Conservation (phyloP, 139 green algal genomes). For the Zygnema circumcarinatum region DNA sequence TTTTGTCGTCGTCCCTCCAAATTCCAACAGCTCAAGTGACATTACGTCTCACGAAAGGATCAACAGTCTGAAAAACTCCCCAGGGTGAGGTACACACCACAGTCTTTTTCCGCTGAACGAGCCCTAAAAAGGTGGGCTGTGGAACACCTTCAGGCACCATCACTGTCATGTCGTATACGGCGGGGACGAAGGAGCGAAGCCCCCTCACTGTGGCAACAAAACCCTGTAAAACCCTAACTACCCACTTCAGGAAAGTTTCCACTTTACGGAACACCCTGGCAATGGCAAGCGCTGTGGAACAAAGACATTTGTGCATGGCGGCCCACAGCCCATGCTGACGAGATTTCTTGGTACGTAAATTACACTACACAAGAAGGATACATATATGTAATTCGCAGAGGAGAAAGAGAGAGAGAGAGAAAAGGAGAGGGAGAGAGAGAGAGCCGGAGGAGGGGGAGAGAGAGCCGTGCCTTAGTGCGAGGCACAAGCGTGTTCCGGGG, state of each 20-base stretch:
- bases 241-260: not conserved
- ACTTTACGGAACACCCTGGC: too few relatives aligned
- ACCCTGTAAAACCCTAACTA: constrained; percentile 42
- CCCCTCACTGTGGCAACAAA: constrained; percentile 44
- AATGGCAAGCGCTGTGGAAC: too few relatives aligned
- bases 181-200: constrained; percentile 34
- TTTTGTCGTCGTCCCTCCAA: too few relatives aligned
- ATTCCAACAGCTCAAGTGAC: too few relatives aligned
- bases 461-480: constrained; percentile 54
- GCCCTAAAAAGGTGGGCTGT: constrained; percentile 27
- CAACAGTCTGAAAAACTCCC: too few relatives aligned
- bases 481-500: constrained; percentile 50
- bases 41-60: too few relatives aligned
- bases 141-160: constrained; percentile 10
- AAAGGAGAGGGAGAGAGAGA: constrained; percentile 13
- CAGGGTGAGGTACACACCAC: constrained; percentile 14
- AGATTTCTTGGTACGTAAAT: too few relatives aligned
- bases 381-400: too few relatives aligned
- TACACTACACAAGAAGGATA: too few relatives aligned
- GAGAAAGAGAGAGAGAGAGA: constrained; percentile 18
- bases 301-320: too few relatives aligned
- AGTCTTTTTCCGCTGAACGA: constrained; percentile 32
- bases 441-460: constrained; percentile 21
- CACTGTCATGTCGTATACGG: constrained; percentile 53
- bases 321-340: too few relatives aligned